Conservation (phyloP, 495 filamentous ascomycete genomes). For the Podospora sp. region DNA sequence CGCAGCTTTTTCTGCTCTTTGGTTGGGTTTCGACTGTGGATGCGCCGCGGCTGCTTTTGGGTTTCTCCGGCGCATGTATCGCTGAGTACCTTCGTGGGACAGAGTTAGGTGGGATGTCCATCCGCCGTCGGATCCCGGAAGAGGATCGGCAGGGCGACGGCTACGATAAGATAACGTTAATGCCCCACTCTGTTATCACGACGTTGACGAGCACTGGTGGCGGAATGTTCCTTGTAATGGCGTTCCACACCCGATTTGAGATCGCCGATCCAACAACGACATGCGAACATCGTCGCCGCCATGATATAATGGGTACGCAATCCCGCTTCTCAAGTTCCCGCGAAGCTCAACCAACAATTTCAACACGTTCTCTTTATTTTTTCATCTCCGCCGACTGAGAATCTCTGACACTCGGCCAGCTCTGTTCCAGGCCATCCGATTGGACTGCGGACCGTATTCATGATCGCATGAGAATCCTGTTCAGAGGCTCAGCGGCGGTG, state of each 20-base stretch:
- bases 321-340: neutral
- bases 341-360: neutral
- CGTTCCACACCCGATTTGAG: neutral
- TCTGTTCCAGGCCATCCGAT: slow-evolving; percentile 10
- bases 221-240: neutral
- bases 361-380: neutral
- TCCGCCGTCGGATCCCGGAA: neutral
- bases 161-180: neutral
- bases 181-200: neutral
- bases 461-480: neutral
- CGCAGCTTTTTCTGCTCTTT: neutral
- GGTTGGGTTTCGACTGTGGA: neutral
- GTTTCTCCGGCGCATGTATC: slow-evolving; percentile 1
- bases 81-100: neutral
- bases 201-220: neutral
- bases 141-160: slow-evolving; percentile 12
- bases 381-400: neutral
- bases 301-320: neutral
- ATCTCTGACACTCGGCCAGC: slow-evolving; percentile 4
- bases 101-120: neutral
- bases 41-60: neutral
- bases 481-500: neutral
- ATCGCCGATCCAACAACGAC: neutral
- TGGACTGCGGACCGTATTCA: neutral
- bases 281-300: neutral